A percentile compares a stretch with the other conserved stretches of the same genome.
phyloP scores from a whole-genome alignment of 2,329 filamentous ascomycete genomes.

The Sarocladiaceae sp. region DNA sequence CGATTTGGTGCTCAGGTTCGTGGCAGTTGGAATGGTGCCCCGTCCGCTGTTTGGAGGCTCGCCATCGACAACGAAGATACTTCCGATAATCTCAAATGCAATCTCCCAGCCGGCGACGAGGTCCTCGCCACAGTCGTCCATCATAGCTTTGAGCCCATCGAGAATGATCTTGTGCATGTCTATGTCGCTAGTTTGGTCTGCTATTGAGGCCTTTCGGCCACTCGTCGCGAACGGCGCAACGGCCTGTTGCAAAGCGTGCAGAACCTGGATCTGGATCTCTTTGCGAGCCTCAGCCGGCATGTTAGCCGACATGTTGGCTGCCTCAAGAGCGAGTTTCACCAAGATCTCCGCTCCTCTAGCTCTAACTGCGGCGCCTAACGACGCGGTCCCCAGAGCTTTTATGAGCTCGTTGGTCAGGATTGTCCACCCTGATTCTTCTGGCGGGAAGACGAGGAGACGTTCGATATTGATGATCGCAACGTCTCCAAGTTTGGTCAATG shows the following conservation, averaged over 20 bases:
- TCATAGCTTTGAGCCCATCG: slow-evolving; percentile 71
- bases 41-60: slow-evolving; percentile 25
- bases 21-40: slow-evolving; percentile 22
- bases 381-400: slow-evolving; percentile 39
- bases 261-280: slow-evolving; percentile 63
- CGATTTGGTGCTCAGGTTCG: slow-evolving; percentile 49
- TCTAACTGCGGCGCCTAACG: slow-evolving; percentile 46
- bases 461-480: slow-evolving; percentile 68
- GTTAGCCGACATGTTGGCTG: slow-evolving; percentile 48
- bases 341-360: slow-evolving; percentile 59
- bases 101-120: slow-evolving; percentile 79
- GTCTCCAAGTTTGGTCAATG: slow-evolving; percentile 67
- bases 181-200: slow-evolving; percentile 58
- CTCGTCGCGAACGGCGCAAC: slow-evolving; percentile 47
- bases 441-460: slow-evolving; percentile 62
- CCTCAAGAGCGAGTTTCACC: slow-evolving; percentile 50
- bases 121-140: slow-evolving; percentile 84
- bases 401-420: slow-evolving; percentile 54
- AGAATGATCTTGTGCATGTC: slow-evolving; percentile 77
- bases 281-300: slow-evolving; percentile 45
- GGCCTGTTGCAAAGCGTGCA: slow-evolving; percentile 59
- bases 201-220: slow-evolving; percentile 47
- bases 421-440: slow-evolving; percentile 69
- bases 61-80: slow-evolving; percentile 57
- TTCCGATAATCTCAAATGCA: slow-evolving; percentile 78